Conservation (phyloP, 495 filamentous ascomycete species). For the Aspergillus bridgeri region DNA sequence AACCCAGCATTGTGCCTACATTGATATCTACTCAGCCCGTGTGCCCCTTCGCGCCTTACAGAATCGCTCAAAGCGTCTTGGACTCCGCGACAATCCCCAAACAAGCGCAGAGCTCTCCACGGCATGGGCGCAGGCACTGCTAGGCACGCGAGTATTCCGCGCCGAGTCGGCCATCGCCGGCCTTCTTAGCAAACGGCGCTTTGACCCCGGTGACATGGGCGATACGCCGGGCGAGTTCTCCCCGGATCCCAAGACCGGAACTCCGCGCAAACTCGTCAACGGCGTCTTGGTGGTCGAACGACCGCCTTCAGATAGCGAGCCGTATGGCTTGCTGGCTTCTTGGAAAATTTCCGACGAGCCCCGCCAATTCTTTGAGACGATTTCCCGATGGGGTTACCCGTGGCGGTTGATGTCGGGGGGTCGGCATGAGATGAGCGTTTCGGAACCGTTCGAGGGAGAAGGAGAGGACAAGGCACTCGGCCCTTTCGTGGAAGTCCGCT, state of each 20-base stretch:
- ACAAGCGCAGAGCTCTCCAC: conserved; percentile 17
- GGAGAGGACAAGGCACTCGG: conserved; percentile 3
- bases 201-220: conserved; percentile 22
- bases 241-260: background rate
- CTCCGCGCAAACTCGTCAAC: conserved; percentile 19
- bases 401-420: conserved; percentile 36
- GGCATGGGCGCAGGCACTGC: conserved; percentile 27
- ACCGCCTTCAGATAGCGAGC: conserved; percentile 3
- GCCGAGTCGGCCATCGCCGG: conserved; percentile 22
- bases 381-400: conserved; percentile 31
- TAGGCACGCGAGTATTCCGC: conserved; percentile 19
- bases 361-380: conserved; percentile 29
- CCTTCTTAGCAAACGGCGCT: conserved; percentile 11
- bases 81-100: background rate
- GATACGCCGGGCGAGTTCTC: conserved; percentile 13
- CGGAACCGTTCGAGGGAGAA: conserved; percentile 19
- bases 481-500: conserved; percentile 29
- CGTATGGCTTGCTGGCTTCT: conserved; percentile 23
- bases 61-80: background rate
- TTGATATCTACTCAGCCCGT: conserved; percentile 31
- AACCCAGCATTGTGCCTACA: conserved; percentile 25
- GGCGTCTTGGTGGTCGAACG: conserved; percentile 21
- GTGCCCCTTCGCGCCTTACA: conserved; percentile 21
- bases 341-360: conserved; percentile 23
- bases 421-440: conserved; percentile 35